phyloP scores from a whole-genome alignment of 352 stramenopile genomes.

The Globisporangium mamillatum region DNA sequence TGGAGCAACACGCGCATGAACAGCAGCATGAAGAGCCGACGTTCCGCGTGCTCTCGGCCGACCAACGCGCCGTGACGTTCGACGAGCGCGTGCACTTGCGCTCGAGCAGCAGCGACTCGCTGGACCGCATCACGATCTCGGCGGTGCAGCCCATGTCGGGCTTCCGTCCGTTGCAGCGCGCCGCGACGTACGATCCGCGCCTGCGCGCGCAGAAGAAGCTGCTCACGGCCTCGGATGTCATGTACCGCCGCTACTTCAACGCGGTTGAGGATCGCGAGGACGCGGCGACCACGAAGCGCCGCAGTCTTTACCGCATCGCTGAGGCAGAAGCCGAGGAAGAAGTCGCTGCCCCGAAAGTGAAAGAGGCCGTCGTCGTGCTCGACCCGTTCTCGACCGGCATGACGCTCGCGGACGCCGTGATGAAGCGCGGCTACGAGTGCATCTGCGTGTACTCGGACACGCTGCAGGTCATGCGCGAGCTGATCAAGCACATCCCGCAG shows the following conservation, averaged over 20 bases:
- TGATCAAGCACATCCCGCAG: conserved; percentile 55
- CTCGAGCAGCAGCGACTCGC: neutral
- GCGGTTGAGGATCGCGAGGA: conserved; percentile 58
- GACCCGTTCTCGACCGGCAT: conserved; percentile 96
- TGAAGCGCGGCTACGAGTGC: conserved; percentile 86
- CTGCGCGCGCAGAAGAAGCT: conserved; percentile 55
- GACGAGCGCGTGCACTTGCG: conserved; percentile 76
- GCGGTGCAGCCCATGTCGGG: conserved; percentile 48
- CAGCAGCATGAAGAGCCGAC: conserved; percentile 8
- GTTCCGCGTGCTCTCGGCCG: conserved; percentile 65
- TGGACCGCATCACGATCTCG: conserved; percentile 44
- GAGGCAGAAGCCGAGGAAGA: conserved; percentile 29
- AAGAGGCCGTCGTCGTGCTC: conserved; percentile 90
- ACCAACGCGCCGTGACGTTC: conserved; percentile 79
- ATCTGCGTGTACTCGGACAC: conserved; percentile 86
- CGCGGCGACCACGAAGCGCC: conserved; percentile 17
- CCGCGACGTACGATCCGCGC: conserved; percentile 75
- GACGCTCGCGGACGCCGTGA: conserved; percentile 91
- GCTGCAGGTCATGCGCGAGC: conserved; percentile 81
- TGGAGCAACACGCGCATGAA: neutral
- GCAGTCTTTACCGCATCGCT: conserved; percentile 60
- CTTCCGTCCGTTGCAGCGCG: conserved; percentile 73
- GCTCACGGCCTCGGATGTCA: conserved; percentile 73
- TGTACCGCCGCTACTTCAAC: conserved; percentile 84
- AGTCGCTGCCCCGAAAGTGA: conserved; percentile 20